Evolutionary conservation across 1,284 basidiomycete genomes (phyloP).

Genomic region (Athelia psychrophila): DNA sequence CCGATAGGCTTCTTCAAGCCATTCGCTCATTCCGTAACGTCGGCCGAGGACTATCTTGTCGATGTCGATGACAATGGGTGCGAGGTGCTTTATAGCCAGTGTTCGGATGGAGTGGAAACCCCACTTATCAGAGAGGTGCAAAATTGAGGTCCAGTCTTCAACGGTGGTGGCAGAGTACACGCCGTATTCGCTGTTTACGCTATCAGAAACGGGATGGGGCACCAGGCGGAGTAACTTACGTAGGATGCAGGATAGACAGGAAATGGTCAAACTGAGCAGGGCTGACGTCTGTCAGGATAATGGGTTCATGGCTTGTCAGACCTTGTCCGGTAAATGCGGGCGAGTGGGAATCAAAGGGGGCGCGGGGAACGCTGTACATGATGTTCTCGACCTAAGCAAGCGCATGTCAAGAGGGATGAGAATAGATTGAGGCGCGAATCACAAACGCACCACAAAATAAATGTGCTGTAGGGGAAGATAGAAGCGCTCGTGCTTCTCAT

Average conservation of each 20-base stretch:
- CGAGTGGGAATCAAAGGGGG: constrained; percentile 16
- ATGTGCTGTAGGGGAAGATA: no score
- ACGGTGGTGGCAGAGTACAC: neutral
- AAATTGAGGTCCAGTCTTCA: neutral
- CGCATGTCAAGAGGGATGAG: no score
- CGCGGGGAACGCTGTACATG: constrained; percentile 13
- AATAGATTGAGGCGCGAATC: no score
- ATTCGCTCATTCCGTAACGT: neutral
- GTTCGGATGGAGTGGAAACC: neutral
- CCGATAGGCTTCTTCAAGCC: neutral
- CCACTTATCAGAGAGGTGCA: neutral
- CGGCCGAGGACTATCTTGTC: neutral
- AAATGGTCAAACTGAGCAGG: neutral
- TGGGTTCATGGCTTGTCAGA: neutral
- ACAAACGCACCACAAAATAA: no score
- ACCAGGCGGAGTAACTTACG: neutral
- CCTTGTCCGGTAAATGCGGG: constrained; percentile 6
- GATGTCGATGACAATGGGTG: neutral
- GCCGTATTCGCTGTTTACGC: neutral
- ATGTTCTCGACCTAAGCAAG: constrained; percentile 10
- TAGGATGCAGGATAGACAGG: neutral
- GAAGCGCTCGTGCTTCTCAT: no score
- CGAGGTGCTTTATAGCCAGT: neutral
- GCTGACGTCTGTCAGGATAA: neutral
- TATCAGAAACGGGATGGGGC: neutral